Base-by-base conservation (phyloP, 345 rosid species). In the Pistacia atlantica region DNA sequence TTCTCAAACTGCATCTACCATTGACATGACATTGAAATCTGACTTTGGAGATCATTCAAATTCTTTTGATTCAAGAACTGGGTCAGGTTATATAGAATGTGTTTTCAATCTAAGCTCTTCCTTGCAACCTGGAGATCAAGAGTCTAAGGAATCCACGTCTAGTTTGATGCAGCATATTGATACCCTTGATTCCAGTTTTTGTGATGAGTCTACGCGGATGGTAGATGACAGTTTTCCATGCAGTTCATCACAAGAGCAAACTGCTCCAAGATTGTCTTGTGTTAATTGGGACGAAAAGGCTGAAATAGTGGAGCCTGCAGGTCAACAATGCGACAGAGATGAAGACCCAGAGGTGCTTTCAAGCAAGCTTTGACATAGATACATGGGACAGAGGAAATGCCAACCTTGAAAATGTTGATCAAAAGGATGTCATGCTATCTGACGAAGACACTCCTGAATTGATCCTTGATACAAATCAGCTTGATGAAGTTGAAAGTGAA, bases 211-310 rank as follows among this genome's bases (percentile, higher is more conserved):
- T 77, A 80, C 80, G 56, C 82, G 65, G 72, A 79, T 77, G 65
- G 75, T 67, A 13, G 78, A 82, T 62, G 83, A 80, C 67, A 78
- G 38, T 78, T 80, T 78, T 59, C 80, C 77, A 73, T 67, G 42
- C 64, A 71, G 75, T 83, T 88, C 85, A 56, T 82, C 83, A 3
- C 83, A 82, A 65, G 86, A 86, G 76, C 80, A 56, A 72, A 67
- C 80, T 75, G 82, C 73, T 56, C 85, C 67, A 55, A 79, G 82
- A 62, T 85, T 92, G 74, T 79, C 90, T 80, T 83, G 80, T 81
- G 90, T 88, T 75, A 84, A 78, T 8, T 90, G 93, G 98, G 99
- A 90, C 80, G 97, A 93, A 84, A 95, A 95, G 85, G 85, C 75
- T 25, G 98, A 95, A 85, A 81, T 87, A 78, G 78, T 88, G 82